Conservation (phyloP, 441 rosid species). For the Erodium chrysanthum region DNA sequence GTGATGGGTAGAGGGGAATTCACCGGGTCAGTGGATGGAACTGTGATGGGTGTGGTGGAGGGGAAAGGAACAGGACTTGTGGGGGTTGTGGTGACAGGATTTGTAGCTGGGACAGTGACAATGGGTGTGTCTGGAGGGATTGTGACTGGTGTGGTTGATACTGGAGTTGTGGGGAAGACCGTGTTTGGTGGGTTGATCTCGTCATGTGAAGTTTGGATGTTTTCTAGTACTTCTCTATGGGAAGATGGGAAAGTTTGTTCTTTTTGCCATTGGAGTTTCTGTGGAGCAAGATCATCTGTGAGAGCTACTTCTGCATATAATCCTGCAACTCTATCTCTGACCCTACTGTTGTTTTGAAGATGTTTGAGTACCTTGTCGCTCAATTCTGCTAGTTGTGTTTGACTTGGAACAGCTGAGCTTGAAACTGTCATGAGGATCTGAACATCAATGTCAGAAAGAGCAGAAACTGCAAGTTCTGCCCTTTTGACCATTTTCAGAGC, state of each 20-base stretch:
- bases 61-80: constrained; percentile 15
- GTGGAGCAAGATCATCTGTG: no score
- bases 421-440: constrained; percentile 21
- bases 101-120: constrained; percentile 26
- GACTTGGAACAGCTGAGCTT: constrained; percentile 19
- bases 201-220: constrained; percentile 27
- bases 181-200: constrained; percentile 30
- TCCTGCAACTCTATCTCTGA: constrained; percentile 20
- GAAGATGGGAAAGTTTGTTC: constrained; percentile 10
- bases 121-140: constrained; percentile 29
- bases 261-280: no score
- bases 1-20: constrained; percentile 9
- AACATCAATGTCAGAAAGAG: constrained; percentile 23
- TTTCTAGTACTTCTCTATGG: constrained; percentile 23
- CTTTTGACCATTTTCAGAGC: constrained; percentile 21
- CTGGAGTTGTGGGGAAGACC: constrained; percentile 34
- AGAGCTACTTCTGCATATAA: constrained; percentile 19
- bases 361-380: constrained; percentile 19
- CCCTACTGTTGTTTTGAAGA: constrained; percentile 13
- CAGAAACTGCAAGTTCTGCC: constrained; percentile 20
- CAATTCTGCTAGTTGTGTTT: constrained; percentile 24
- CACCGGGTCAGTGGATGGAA: constrained; percentile 23
- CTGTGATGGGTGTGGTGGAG: constrained; percentile 27
- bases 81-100: no score
- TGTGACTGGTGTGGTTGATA: constrained; percentile 31